Evolutionary conservation across 768 basidiomycete species (phyloP).

Genomic region (Porpolomopsis calyptriformis): DNA sequence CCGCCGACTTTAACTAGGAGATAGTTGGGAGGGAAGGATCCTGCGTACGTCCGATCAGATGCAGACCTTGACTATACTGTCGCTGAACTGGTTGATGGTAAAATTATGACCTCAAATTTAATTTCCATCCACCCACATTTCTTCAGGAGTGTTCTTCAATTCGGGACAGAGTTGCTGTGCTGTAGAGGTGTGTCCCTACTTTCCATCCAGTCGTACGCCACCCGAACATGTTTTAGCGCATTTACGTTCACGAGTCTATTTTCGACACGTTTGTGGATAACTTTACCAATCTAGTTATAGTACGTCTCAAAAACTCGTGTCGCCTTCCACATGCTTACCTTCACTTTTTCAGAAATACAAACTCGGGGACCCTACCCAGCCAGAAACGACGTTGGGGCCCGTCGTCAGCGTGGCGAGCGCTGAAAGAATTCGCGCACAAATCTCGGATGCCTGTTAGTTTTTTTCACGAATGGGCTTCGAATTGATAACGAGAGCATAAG

Average conservation of each 20-base stretch:
- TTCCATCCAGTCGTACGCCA: not conserved
- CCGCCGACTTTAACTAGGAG: too few species aligned
- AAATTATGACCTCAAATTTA: slow-evolving; percentile 10
- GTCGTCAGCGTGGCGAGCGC: slow-evolving; percentile 88
- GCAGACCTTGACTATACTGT: slow-evolving; percentile 77
- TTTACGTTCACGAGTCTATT: slow-evolving; percentile 83
- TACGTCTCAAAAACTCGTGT: not conserved
- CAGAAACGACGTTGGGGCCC: slow-evolving; percentile 77
- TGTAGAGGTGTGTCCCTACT: slow-evolving; percentile 51
- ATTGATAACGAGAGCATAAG: not conserved
- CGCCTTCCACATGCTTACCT: not conserved
- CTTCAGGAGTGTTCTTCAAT: slow-evolving; percentile 86
- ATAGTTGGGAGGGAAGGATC: slow-evolving; percentile 94
- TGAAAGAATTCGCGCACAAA: slow-evolving; percentile 73
- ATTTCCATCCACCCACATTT: not conserved
- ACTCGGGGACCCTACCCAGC: slow-evolving; percentile 74
- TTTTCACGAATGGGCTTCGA: not conserved
- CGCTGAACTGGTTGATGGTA: slow-evolving; percentile 84
- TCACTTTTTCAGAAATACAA: slow-evolving; percentile 52
- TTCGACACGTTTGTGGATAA: slow-evolving; percentile 71
- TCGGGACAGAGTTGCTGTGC: slow-evolving; percentile 97
- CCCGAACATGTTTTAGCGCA: slow-evolving; percentile 40
- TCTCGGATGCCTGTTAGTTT: slow-evolving; percentile 65
- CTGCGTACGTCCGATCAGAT: slow-evolving; percentile 87
- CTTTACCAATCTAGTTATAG: slow-evolving; percentile 68